Evolutionary conservation across 768 basidiomycete species (phyloP), one percentile per base, ranked within the genome.

Genomic region (Jaapia argillacea): DNA sequence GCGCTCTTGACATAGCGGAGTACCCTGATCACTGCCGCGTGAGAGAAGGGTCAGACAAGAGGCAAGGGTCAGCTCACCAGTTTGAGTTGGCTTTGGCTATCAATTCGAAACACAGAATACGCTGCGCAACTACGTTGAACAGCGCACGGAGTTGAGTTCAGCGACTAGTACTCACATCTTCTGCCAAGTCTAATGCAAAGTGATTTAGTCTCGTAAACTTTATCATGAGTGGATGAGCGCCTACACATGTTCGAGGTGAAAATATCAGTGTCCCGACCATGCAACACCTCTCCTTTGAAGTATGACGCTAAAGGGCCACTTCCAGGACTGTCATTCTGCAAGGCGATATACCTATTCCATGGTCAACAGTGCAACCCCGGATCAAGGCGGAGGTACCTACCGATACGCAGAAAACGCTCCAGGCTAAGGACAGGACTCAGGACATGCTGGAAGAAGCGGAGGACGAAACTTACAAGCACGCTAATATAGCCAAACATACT

Each of bases 231-330:
- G 16, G 22, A 13, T 7, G 18, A 27, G 25, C 16, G 23, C 80
- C 42, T 63, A 86, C 85, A 97, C 91, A 94, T 94, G 54, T 96
- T 96, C 5, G 91, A 91, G 4, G 89, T 93, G 61, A 92, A 92
- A 36, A 94, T 90, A 55, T 92, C 89, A 0, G 88, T 85, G 55
- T 88, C 85, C 23, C 79, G 74, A 6, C 86, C 88, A 51, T 85
- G 81, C 21, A 89, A 61, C 18, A 84, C 72, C 58, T 99, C 96
- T 6, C 96, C 96, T 58, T 97, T 87, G 71, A 99, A 99, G 60
- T 99, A 99, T 13, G 93, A 92, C 12, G 90, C 86, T 3, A 98
- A 65, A 4, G 94, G 94, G 0, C 94, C 94, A 20, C 74, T 67
- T 0, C 92, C 93, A 16, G 68, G 64, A 49, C 76, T 75, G 54